These are phyloP conservation scores for Alnus rubra DNA, from an alignment of 306 rosid genomes.

Conservation along the genomic window DNA sequence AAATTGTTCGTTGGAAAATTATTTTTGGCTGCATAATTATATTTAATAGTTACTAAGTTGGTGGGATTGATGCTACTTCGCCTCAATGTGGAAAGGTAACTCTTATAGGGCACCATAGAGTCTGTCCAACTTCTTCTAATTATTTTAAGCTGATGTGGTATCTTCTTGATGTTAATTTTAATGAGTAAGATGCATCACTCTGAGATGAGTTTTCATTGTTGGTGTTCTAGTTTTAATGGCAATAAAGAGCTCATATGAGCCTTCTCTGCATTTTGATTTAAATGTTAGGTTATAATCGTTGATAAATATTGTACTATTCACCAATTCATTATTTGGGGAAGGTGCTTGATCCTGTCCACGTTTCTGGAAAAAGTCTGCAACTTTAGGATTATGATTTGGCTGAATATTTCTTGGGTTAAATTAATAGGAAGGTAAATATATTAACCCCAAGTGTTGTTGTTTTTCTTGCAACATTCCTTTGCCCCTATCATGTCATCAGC, in stretches of 20 bases:
- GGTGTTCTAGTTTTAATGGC: neutral
- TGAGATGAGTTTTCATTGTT: neutral
- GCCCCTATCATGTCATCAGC: neutral
- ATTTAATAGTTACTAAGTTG: neutral
- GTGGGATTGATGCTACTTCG: neutral
- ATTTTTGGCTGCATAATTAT: conserved; percentile 22
- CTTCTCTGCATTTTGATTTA: neutral
- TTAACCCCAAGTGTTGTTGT: neutral
- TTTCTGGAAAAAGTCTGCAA: neutral
- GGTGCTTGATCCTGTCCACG: neutral
- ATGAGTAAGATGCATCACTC: neutral
- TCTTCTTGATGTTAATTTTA: neutral
- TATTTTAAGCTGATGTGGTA: neutral
- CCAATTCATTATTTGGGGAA: too few relatives aligned
- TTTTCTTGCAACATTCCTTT: neutral
- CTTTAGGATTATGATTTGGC: neutral
- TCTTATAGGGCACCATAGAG: neutral
- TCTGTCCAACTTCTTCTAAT: neutral
- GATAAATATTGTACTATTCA: neutral
- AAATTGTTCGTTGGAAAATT: conserved; percentile 2
- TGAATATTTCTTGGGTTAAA: neutral
- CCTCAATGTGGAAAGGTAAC: neutral
- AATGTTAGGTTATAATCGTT: neutral
- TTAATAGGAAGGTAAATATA: neutral
- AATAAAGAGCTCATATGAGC: neutral